Conservation (phyloP, 352 stramenopile genomes). For the Globisporangium echinulatum region DNA sequence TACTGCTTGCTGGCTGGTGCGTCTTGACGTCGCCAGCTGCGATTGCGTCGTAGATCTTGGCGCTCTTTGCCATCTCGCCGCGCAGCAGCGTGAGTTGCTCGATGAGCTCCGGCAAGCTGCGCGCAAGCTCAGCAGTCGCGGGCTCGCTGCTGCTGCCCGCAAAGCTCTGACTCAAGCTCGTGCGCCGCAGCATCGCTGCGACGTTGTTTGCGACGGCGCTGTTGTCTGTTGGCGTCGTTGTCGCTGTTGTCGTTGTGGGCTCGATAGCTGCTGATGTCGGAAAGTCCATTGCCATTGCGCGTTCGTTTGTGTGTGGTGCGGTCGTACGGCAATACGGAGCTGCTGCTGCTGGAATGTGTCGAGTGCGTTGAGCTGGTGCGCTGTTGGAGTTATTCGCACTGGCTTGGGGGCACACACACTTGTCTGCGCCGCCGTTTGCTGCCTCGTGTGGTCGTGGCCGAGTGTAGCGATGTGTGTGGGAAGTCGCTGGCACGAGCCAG, state of each 20-base stretch:
- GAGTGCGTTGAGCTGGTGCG: neutral
- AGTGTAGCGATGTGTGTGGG: no score
- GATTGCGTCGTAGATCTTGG: conserved; percentile 64
- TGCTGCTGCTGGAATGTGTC: neutral
- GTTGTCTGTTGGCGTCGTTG: conserved; percentile 1
- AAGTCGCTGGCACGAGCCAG: no score
- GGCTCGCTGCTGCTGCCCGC: conserved; percentile 7
- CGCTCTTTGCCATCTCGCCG: conserved; percentile 62
- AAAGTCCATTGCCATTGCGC: neutral
- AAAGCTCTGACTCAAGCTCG: conserved; percentile 19
- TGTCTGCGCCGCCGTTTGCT: no score
- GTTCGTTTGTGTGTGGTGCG: neutral
- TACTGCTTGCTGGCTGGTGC: conserved; percentile 3
- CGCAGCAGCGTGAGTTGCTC: conserved; percentile 53
- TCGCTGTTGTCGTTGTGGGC: neutral
- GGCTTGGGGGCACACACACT: no score
- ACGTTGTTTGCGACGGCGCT: neutral
- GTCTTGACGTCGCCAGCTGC: conserved; percentile 17
- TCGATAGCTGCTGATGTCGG: neutral
- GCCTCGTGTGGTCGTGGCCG: no score
- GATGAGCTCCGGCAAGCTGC: conserved; percentile 59
- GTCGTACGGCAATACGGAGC: neutral
- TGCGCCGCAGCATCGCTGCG: conserved; percentile 7
- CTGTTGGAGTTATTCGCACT: neutral
- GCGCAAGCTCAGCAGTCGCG: conserved; percentile 36